Evolutionary conservation across 371 early-diverging fungal genomes (phyloP).

Genomic region (Lichtheimia hyalospora): DNA sequence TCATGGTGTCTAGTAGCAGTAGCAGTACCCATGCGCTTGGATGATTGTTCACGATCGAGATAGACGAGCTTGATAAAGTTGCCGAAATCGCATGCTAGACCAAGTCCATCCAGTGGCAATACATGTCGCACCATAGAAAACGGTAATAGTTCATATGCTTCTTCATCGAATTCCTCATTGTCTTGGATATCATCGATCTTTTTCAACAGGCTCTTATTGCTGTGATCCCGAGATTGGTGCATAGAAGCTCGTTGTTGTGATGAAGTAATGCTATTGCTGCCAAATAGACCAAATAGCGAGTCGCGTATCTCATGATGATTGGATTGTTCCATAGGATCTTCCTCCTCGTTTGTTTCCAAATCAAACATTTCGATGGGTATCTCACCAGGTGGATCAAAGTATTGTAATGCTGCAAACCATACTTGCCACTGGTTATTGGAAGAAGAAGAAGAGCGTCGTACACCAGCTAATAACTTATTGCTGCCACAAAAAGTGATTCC

Average conservation of each 20-base stretch:
- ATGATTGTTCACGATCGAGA: constrained; percentile 18
- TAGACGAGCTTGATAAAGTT: constrained; percentile 45
- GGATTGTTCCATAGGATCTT: neutral
- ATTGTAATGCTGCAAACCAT: constrained; percentile 38
- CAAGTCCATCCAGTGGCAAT: constrained; percentile 27
- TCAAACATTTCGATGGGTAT: constrained; percentile 27
- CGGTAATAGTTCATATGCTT: constrained; percentile 33
- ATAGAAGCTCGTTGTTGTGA: too few relatives aligned
- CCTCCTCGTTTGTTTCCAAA: constrained; percentile 14
- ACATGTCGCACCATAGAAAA: constrained; percentile 35
- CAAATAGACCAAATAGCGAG: constrained; percentile 7
- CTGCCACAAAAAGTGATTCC: constrained; percentile 31
- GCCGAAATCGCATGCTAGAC: constrained; percentile 45
- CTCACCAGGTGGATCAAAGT: constrained; percentile 20
- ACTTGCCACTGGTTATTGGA: constrained; percentile 25
- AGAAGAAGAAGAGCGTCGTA: constrained; percentile 16
- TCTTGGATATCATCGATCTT: neutral
- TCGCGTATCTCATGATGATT: neutral
- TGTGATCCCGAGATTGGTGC: neutral
- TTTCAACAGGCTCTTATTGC: neutral
- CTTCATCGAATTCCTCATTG: constrained; percentile 14
- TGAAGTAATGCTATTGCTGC: neutral
- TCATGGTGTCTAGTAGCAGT: neutral
- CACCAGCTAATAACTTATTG: constrained; percentile 37
- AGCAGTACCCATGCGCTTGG: neutral